Percentiles rank a stretch among this genome's conserved stretches.
Conservation (phyloP, 2,329 filamentous ascomycete genomes). For the Helicocarpus griseus region DNA sequence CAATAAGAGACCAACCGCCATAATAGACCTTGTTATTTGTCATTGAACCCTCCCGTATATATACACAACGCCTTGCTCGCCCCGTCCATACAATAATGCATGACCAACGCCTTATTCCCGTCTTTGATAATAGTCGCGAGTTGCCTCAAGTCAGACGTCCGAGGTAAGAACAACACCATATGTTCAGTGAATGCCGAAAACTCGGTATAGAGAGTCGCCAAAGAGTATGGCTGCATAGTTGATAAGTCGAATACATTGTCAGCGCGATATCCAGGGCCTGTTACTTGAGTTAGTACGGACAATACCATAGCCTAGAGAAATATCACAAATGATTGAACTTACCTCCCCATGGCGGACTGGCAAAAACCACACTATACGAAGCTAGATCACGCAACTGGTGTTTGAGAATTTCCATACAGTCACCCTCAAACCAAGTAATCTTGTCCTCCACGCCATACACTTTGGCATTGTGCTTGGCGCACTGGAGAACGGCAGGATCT, state of each 20-base stretch:
- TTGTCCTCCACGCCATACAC: slow-evolving; percentile 69
- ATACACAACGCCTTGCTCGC: slow-evolving; percentile 68
- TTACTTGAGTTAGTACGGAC: not conserved
- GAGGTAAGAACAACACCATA: slow-evolving; percentile 70
- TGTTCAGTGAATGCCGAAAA: slow-evolving; percentile 46
- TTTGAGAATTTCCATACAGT: slow-evolving; percentile 67
- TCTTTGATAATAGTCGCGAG: slow-evolving; percentile 48
- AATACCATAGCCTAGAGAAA: slow-evolving; percentile 1
- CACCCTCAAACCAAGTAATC: slow-evolving; percentile 79
- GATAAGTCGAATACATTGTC: slow-evolving; percentile 70
- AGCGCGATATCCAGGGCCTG: slow-evolving; percentile 53
- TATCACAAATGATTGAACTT: slow-evolving; percentile 15
- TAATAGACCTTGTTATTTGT: too few species aligned
- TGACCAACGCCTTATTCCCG: slow-evolving; percentile 55
- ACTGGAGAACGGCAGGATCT: slow-evolving; percentile 68
- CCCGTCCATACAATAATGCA: slow-evolving; percentile 86
- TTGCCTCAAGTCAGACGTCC: slow-evolving; percentile 74
- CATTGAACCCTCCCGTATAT: slow-evolving; percentile 46
- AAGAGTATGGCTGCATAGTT: slow-evolving; percentile 79
- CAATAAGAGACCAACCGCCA: too few species aligned
- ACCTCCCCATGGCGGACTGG: slow-evolving; percentile 67
- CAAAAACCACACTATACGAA: slow-evolving; percentile 53
- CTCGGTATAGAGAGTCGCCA: slow-evolving; percentile 52
- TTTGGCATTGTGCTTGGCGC: slow-evolving; percentile 83
- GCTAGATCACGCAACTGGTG: slow-evolving; percentile 40